Evolutionary conservation across 2,329 filamentous ascomycete species (phyloP), one percentile per base, ranked within the genome.

Genomic region (Nectriaceae sp.): DNA sequence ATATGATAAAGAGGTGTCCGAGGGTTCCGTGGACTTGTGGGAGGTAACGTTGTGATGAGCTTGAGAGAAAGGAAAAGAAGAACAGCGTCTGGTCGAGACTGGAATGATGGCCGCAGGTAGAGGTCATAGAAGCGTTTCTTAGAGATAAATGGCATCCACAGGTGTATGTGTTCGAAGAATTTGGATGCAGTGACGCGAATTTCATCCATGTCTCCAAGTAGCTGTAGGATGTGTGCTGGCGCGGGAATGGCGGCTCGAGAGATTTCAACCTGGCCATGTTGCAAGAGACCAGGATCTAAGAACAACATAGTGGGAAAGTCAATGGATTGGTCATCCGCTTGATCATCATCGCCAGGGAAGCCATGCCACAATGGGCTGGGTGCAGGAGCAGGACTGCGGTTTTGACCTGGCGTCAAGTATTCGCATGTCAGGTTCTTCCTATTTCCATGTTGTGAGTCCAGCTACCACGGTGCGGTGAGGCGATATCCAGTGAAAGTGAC

Each of bases 1-100:
- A 44, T 18, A 8, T 37, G 40, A 43, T 55, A 53, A 5, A 55
- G 13, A 1, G 35, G 24, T n/a, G 49, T 49, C 11, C 21, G 6
- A 29, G 24, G 24, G 13, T 29, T 29, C 24, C 24, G 24, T 29
- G 24, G 24, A 29, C 24, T 29, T 13, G 6, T 29, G 6, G 24
- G 24, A 13, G 24, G 24, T 13, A 29, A 29, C 24, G 24, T 29
- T 29, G 24, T 29, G 13, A 29, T 29, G 6, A 29, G 24, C 24
- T 29, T 40, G 38, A 21, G n/a, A 13, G 38, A 20, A 13, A 5
- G 15, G 15, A 18, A 37, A 10, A 1, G n/a, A 22, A 8, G 6
- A 29, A 26, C n/a, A 41, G 24, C 39, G 21, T 1, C 31, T 47
- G 46, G 47, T 47, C n/a, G 24, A 13, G 24, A 29, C 13, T 29